phyloP scores from a whole-genome alignment of 257 asterid species.

The Anisodus tanguticus region DNA sequence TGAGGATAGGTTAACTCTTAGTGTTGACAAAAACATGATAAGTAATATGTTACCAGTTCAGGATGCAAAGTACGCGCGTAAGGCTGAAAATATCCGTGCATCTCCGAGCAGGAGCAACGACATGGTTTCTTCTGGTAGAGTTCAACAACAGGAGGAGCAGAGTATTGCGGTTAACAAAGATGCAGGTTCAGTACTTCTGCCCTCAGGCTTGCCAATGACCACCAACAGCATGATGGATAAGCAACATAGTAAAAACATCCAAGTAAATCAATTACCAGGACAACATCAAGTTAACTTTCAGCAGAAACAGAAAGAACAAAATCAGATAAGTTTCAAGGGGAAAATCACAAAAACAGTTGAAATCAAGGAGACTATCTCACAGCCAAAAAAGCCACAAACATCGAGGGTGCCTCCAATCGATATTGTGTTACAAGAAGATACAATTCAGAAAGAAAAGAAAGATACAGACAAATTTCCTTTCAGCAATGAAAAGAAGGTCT shows the following conservation, averaged over 20 bases:
- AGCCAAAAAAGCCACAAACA: conserved; percentile 41
- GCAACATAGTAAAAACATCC: conserved; percentile 37
- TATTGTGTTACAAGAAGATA: conserved; percentile 28
- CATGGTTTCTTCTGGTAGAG: conserved; percentile 37
- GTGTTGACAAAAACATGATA: conserved; percentile 26
- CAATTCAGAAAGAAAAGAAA: conserved; percentile 42
- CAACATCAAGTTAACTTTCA: conserved; percentile 28
- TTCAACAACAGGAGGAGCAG: conserved; percentile 38
- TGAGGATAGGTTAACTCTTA: conserved; percentile 27
- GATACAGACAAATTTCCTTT: conserved; percentile 39
- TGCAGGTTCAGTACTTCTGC: neutral
- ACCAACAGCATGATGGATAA: conserved; percentile 35
- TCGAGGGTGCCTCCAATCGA: conserved; percentile 29
- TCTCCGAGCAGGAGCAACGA: conserved; percentile 37
- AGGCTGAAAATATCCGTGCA: conserved; percentile 38
- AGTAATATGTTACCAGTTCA: conserved; percentile 32
- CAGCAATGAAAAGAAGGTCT: conserved; percentile 41
- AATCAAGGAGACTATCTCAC: conserved; percentile 35
- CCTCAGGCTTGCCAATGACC: conserved; percentile 27
- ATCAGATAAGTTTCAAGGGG: conserved; percentile 36
- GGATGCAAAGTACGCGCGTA: conserved; percentile 38
- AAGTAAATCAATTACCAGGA: conserved; percentile 39
- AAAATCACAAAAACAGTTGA: conserved; percentile 33
- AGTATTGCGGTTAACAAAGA: conserved; percentile 33
- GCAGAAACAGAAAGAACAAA: conserved; percentile 45